Percentiles rank a stretch among this genome's conserved stretches.
Evolutionary conservation across 2,329 filamentous ascomycete genomes (phyloP).

Genomic region (Pseudocercospora ulei): DNA sequence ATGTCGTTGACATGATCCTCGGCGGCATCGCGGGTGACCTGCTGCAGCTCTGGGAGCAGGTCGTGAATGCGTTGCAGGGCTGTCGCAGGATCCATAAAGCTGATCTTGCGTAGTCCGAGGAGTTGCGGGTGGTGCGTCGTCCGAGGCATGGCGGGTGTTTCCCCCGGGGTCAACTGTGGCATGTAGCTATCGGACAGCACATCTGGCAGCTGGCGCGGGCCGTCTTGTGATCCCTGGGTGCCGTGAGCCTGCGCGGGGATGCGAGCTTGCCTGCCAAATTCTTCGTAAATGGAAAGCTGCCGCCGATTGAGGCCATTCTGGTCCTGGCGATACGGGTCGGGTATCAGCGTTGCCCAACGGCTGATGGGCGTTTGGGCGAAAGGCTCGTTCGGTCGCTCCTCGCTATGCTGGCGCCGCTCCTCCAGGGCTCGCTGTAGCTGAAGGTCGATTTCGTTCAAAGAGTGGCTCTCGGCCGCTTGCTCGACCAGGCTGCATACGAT

Average conservation of each 20-base stretch:
- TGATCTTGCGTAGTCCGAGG: too few relatives aligned
- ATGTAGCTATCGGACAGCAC: constrained; percentile 55
- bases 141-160: constrained; percentile 52
- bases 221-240: constrained; percentile 50
- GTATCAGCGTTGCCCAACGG: constrained; percentile 87
- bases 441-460: constrained; percentile 87
- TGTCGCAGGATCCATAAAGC: constrained; percentile 49
- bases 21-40: constrained; percentile 47
- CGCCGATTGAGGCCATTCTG: constrained; percentile 67
- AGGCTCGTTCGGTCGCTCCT: constrained; percentile 66
- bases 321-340: constrained; percentile 81
- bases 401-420: constrained; percentile 62
- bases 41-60: constrained; percentile 49
- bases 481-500: constrained; percentile 88
- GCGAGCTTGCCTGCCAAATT: constrained; percentile 80
- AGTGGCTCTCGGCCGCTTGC: constrained; percentile 87
- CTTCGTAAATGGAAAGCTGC: constrained; percentile 92
- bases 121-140: constrained; percentile 46
- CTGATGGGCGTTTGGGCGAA: constrained; percentile 73
- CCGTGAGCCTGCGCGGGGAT: constrained; percentile 42
- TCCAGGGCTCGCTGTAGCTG: constrained; percentile 77
- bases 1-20: constrained; percentile 53
- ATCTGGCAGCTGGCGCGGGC: constrained; percentile 52
- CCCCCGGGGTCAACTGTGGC: constrained; percentile 53
- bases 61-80: constrained; percentile 47